These are phyloP conservation scores for Vigna unguiculata DNA, from an alignment of 306 rosid species.

Conservation along the genomic window DNA sequence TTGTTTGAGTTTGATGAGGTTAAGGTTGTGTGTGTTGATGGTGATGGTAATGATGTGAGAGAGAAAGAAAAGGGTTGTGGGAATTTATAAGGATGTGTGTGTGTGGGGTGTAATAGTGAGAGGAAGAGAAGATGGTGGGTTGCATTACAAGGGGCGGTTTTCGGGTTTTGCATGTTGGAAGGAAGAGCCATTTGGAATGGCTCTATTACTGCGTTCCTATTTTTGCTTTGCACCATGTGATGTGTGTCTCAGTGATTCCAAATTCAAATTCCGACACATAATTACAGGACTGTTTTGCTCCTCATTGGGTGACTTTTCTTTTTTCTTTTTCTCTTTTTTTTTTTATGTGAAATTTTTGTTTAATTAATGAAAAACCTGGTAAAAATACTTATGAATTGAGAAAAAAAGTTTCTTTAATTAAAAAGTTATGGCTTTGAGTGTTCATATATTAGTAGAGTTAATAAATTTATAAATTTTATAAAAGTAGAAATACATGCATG, in stretches of 20 bases:
- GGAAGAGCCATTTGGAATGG: background rate
- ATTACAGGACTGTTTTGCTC: background rate
- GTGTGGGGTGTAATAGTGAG: background rate
- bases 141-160: constrained; percentile 45
- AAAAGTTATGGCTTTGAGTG: too few relatives aligned
- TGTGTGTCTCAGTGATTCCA: background rate
- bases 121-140: background rate
- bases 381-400: too few relatives aligned
- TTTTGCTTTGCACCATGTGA: background rate
- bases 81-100: background rate
- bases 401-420: too few relatives aligned
- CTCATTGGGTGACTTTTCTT: background rate
- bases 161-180: constrained; percentile 4
- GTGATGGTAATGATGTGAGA: background rate
- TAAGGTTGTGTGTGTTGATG: background rate
- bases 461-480: too few relatives aligned
- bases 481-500: too few relatives aligned
- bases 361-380: too few relatives aligned
- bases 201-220: background rate
- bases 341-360: too few relatives aligned
- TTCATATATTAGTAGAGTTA: too few relatives aligned
- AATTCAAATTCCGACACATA: background rate
- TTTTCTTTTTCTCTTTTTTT: too few relatives aligned
- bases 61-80: background rate
- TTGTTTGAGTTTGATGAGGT: background rate